Evolutionary conservation across 441 rosid genomes (phyloP).

Genomic region (Mallotus repandus): DNA sequence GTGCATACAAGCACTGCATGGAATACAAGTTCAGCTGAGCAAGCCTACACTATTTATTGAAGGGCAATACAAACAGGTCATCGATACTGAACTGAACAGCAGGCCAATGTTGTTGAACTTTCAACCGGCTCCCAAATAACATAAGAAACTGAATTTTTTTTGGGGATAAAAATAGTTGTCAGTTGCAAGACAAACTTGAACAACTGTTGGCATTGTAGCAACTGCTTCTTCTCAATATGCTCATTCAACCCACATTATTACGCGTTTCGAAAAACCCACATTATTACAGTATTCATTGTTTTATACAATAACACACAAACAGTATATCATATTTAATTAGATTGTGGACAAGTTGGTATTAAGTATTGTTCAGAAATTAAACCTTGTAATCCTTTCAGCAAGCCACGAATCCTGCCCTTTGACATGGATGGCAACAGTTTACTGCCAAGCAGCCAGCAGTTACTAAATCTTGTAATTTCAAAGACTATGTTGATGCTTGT

Average conservation of each 20-base stretch:
- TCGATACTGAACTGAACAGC: too few species aligned
- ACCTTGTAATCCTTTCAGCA: neutral
- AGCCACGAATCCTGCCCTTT: neutral
- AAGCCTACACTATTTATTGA: too few species aligned
- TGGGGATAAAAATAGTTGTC: too few species aligned
- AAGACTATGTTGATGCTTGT: neutral
- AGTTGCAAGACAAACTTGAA: too few species aligned
- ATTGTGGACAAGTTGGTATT: neutral
- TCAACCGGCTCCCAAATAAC: too few species aligned
- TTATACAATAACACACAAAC: neutral
- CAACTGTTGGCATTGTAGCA: neutral
- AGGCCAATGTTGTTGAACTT: too few species aligned
- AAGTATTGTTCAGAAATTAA: neutral
- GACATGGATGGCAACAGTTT: neutral
- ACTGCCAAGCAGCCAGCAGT: neutral
- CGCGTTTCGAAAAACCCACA: neutral
- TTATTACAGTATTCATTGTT: neutral
- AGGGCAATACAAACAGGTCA: too few species aligned
- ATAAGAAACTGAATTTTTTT: too few species aligned
- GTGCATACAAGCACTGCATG: too few species aligned
- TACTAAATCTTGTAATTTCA: neutral
- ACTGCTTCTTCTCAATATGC: neutral
- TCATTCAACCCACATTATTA: neutral
- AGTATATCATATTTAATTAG: neutral
- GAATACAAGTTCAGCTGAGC: too few species aligned